Base-by-base conservation (phyloP, 352 stramenopile genomes). In the Phytophthora multivora region DNA sequence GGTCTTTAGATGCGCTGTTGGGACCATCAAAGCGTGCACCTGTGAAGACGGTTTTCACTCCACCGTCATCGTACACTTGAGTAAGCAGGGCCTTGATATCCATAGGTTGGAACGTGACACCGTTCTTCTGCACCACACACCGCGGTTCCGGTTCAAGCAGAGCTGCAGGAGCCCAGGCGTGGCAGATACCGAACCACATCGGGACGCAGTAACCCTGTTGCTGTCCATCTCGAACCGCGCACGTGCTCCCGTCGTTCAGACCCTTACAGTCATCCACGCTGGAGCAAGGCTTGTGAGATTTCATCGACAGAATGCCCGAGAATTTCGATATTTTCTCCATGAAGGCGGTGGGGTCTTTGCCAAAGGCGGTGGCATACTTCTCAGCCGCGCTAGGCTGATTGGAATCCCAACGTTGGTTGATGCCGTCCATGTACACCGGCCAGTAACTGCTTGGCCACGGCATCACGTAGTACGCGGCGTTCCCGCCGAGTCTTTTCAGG, bases 381-480 rank as follows among this genome's bases (percentile, higher is more conserved):
- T 40, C 35, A 18, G 35, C n/a, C 8, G 35, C 35, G 12, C 35
- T 40, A 0, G 54, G 43, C 19, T 70, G 35, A 2, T 30, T 28
- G 0, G 36, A 12, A 10, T 30, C 52, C 74, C 75, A 80, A 4
- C 53, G 33, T 30, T 57, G 49, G 69, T 86, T 88, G 69, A 88
- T 86, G 46, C 79, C 67, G 62, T 86, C 76, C 35, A 63, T 35
- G 71, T 77, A 86, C 19, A 61, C 53, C 4, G 76, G 74, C 71
- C 73, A 88, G 64, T 84, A 80, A 4, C 25, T 16, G 4, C 49
- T 42, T 4, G 41, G 15, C 58, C 58, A 66, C 3, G 58, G 41
- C 8, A 58, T 28, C 15, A 40, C 43, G 2, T 16, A 23, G 31
- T 51, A 57, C 23, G 57, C 58, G 4, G 21, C 46, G 0, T n/a